phyloP scores from a whole-genome alignment of 2,329 filamentous ascomycete genomes.

The Aspergillus amoenus region DNA sequence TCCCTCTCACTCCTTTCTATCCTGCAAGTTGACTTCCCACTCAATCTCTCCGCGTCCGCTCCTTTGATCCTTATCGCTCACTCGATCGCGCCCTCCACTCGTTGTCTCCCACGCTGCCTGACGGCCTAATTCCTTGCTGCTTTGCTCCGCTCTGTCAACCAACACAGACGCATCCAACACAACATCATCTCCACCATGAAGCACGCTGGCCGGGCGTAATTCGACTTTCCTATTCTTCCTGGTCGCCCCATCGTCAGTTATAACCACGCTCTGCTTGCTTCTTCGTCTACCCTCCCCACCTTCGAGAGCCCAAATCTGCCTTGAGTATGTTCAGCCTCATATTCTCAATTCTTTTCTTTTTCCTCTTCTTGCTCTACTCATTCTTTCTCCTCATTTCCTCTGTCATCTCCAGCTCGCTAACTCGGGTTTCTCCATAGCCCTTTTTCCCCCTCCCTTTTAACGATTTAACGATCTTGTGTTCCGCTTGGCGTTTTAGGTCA shows the following conservation, averaged over 20 bases:
- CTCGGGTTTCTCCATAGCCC: slow-evolving; percentile 5
- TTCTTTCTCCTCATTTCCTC: slow-evolving; percentile 1
- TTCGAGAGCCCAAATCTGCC: neutral
- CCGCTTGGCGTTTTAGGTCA: slow-evolving; percentile 14
- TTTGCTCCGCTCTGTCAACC: slow-evolving; percentile 14
- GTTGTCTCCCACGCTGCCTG: slow-evolving; percentile 21
- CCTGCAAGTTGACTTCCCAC: neutral
- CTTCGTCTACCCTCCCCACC: neutral
- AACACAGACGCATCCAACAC: slow-evolving; percentile 15
- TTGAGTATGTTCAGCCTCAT: slow-evolving; percentile 14
- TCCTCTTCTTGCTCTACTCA: slow-evolving; percentile 3
- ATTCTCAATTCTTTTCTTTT: slow-evolving; percentile 7
- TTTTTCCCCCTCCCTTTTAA: slow-evolving; percentile 1
- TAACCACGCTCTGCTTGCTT: neutral
- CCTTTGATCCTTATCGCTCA: neutral
- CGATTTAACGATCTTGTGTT: slow-evolving; percentile 17
- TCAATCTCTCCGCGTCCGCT: neutral
- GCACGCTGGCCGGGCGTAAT: slow-evolving; percentile 24
- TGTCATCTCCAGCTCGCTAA: slow-evolving; percentile 7
- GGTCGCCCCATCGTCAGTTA: neutral
- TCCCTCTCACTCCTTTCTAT: neutral
- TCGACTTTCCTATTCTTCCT: slow-evolving; percentile 9
- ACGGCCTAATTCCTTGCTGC: slow-evolving; percentile 20
- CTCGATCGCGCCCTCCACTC: neutral
- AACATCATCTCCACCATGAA: slow-evolving; percentile 26